phyloP scores from a whole-genome alignment of 2,329 filamentous ascomycete genomes.

The Lachnellula suecica region DNA sequence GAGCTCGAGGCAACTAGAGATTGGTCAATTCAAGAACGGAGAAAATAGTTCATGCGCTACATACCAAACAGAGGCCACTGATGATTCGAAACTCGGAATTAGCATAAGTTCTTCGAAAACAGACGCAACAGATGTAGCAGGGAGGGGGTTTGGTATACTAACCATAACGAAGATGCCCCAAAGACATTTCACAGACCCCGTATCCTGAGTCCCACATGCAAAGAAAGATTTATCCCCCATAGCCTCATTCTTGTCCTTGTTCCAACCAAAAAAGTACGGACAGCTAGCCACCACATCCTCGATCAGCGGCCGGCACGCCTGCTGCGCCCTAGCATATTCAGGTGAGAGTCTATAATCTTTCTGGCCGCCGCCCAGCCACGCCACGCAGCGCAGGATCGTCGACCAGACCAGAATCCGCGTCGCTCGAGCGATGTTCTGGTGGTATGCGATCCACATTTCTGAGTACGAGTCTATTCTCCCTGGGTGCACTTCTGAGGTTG shows the following conservation, averaged over 20 bases:
- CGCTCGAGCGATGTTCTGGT: conserved; percentile 56
- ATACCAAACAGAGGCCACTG: too few relatives aligned
- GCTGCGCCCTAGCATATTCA: conserved; percentile 55
- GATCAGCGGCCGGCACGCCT: conserved; percentile 50
- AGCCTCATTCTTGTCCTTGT: conserved; percentile 39
- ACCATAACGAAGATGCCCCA: conserved; percentile 10
- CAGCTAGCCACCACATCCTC: conserved; percentile 59
- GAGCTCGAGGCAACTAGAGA: too few relatives aligned
- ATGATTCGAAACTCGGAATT: too few relatives aligned
- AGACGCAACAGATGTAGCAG: too few relatives aligned
- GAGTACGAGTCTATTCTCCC: conserved; percentile 58
- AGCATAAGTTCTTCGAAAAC: too few relatives aligned
- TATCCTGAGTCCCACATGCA: conserved; percentile 46
- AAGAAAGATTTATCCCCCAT: conserved; percentile 42
- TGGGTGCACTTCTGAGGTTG: conserved; percentile 53
- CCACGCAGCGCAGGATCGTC: conserved; percentile 56
- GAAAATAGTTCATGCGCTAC: too few relatives aligned
- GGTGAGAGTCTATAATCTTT: conserved; percentile 60
- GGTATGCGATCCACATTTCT: conserved; percentile 56
- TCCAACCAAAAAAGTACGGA: conserved; percentile 61
- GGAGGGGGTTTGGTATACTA: too few relatives aligned
- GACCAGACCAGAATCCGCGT: conserved; percentile 53
- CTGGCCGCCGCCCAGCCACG: conserved; percentile 57
- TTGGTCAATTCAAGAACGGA: too few relatives aligned
- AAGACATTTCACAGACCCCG: conserved; percentile 14